Conservation (phyloP, 2,329 filamentous ascomycete genomes). For the Tricladium varicosporioides region DNA sequence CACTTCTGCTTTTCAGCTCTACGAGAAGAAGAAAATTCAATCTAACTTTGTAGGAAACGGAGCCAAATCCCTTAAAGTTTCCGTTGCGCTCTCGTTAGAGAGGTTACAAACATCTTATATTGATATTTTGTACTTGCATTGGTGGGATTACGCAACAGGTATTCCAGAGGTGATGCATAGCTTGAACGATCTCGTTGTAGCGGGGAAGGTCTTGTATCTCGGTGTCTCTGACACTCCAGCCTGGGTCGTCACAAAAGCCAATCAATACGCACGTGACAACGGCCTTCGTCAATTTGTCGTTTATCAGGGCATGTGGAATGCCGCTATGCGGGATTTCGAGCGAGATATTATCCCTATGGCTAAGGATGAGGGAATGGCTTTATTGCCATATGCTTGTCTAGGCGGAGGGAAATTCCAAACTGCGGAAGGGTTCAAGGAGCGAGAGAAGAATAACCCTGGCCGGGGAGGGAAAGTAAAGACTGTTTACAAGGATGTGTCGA, state of each 20-base stretch:
- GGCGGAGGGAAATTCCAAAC: constrained; percentile 46
- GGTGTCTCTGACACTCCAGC: constrained; percentile 67
- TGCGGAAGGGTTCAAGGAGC: constrained; percentile 43
- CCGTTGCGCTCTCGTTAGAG: constrained; percentile 35
- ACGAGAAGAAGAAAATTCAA: constrained; percentile 7
- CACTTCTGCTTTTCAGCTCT: constrained; percentile 35
- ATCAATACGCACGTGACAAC: constrained; percentile 63
- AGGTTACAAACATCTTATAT: constrained; percentile 67
- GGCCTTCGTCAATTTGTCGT: constrained; percentile 67
- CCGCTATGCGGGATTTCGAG: constrained; percentile 60
- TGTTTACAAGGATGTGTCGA: constrained; percentile 48
- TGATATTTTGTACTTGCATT: constrained; percentile 47
- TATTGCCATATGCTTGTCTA: constrained; percentile 51
- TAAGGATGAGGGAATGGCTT: constrained; percentile 53
- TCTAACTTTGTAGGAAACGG: constrained; percentile 20
- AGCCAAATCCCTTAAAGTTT: constrained; percentile 14
- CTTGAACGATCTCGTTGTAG: constrained; percentile 55
- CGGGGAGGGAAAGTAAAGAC: constrained; percentile 28
- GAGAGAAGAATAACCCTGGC: constrained; percentile 36
- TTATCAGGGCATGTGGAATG: constrained; percentile 64
- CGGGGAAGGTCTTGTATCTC: constrained; percentile 66
- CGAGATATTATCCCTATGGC: constrained; percentile 59
- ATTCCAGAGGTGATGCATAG: constrained; percentile 66
- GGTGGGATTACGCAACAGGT: constrained; percentile 54
- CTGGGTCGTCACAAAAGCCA: constrained; percentile 64